Conservation (phyloP, 2,329 filamentous ascomycete species). For the Akanthomyces dipterigenus region DNA sequence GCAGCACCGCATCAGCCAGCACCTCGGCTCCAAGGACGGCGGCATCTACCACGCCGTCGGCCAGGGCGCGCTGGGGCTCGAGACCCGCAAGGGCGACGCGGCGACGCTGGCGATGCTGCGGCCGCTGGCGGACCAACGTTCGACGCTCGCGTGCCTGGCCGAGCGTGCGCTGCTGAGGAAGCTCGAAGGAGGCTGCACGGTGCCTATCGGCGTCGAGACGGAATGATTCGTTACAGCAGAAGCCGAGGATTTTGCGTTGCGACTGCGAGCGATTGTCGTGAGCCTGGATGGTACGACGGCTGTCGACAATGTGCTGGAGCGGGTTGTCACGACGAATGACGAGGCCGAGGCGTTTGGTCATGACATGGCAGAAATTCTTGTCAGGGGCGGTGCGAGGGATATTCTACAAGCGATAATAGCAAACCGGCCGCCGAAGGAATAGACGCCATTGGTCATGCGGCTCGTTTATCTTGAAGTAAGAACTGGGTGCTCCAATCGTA, state of each 20-base stretch:
- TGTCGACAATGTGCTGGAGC: conserved; percentile 61
- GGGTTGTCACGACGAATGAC: conserved; percentile 53
- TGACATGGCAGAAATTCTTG: conserved; percentile 63
- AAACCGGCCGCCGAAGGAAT: conserved; percentile 1
- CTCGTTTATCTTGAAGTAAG: no score
- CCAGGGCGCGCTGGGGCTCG: conserved; percentile 83
- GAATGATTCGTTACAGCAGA: conserved; percentile 49
- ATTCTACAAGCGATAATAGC: conserved; percentile 75
- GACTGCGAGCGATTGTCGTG: conserved; percentile 72
- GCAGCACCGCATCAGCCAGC: conserved; percentile 67
- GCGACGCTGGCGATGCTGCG: conserved; percentile 54
- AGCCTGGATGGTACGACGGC: conserved; percentile 72
- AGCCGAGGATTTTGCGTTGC: conserved; percentile 40
- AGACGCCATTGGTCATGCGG: background rate
- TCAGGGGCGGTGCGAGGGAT: conserved; percentile 69
- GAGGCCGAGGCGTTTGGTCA: conserved; percentile 73
- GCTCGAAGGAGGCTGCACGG: conserved; percentile 90
- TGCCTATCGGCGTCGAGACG: conserved; percentile 91
- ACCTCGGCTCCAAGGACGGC: conserved; percentile 62
- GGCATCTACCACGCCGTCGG: conserved; percentile 88
- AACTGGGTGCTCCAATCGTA: no score
- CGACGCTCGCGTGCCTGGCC: conserved; percentile 64
- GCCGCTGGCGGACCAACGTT: conserved; percentile 56
- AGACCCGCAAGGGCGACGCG: conserved; percentile 68
- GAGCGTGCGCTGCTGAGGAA: conserved; percentile 81